Base-by-base conservation (phyloP, 2,329 filamentous ascomycete species). In the Sporothrix brasiliensis region DNA sequence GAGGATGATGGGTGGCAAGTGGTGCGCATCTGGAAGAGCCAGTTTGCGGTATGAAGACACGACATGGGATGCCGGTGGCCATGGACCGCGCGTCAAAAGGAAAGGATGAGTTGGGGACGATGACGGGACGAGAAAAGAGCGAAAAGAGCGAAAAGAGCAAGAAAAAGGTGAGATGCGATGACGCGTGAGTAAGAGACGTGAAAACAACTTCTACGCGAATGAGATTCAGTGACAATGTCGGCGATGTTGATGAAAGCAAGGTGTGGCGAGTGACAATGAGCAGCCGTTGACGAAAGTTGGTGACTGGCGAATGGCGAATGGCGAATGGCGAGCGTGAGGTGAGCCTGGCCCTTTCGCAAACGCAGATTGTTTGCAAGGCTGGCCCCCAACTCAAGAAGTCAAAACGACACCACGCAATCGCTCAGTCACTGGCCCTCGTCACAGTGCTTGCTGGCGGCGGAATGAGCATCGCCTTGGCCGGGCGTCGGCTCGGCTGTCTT, bases 281-380 rank as follows among this genome's bases (percentile, higher is more conserved):
- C 5, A 19, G 30, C 50, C 16, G 14, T 21, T 13, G 21, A 16
- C 34, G 16, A 30, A 16, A 56, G 13, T 13, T n/a, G 50, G 34
- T 44, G 49, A 41, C 13, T 6, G 56, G 41, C 21, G 54, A 52
- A 27, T 69, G 47, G 47, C 21, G 54, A 52, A 27, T 69, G 47
- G 47, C 14, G 30, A 60, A 41, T 30, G 24, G 41, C 41, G 11
- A 16, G 41, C 41, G 41, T 44, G 41, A 13, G 14, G 34, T 30
- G 61, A 24, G 16, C 24, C 11, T 16, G 27, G 13, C 44, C 47
- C 63, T 53, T 19, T 49, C 47, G 49, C 68, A 69, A 69, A 66
- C 50, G 63, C 61, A n/a, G 16, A 7, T 30, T 58, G 68, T 70
- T 66, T 66, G 68, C 52, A 58, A 66, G 68, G 60, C 68, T 70